Conservation (phyloP, 768 basidiomycete genomes). For the Phanerochaete sordida region DNA sequence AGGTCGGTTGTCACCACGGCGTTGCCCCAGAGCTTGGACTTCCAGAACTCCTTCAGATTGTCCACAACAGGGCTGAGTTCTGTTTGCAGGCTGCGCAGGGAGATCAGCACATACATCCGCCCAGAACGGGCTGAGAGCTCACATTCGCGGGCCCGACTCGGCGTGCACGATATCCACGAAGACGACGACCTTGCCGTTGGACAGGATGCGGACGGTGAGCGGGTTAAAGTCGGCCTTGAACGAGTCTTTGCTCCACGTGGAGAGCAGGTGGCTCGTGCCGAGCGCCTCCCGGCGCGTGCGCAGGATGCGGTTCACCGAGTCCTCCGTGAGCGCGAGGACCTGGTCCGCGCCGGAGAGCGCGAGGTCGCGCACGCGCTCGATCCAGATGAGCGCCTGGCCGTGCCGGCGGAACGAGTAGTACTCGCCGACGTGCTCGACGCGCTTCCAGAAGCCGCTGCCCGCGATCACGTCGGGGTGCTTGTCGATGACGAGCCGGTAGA, state of each 20-base stretch:
- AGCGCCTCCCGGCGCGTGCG: conserved; percentile 6
- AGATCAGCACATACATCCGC: not conserved
- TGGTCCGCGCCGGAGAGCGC: conserved; percentile 10
- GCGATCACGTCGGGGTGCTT: not conserved
- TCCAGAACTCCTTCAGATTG: not conserved
- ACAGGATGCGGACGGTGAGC: conserved; percentile 12
- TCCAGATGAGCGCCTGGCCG: not conserved
- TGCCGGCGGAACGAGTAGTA: not conserved
- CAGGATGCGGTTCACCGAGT: conserved; percentile 13
- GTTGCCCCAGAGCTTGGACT: not conserved
- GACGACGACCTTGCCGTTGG: conserved; percentile 14
- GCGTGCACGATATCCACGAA: conserved; percentile 8
- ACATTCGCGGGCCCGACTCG: conserved; percentile 2
- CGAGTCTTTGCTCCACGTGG: conserved; percentile 1
- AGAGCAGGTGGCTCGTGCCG: not conserved
- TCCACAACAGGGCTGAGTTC: not conserved
- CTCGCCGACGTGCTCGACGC: not conserved
- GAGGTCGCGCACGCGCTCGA: not conserved
- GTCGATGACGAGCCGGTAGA: not conserved
- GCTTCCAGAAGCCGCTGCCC: not conserved
- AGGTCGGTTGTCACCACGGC: not conserved
- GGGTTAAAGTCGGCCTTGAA: conserved; percentile 14
- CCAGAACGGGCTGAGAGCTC: not conserved
- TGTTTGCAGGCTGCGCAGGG: not conserved
- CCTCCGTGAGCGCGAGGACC: conserved; percentile 13